These are phyloP conservation scores for Raphanus raphanistrum DNA, from an alignment of 345 rosid genomes.

Conservation along the genomic window DNA sequence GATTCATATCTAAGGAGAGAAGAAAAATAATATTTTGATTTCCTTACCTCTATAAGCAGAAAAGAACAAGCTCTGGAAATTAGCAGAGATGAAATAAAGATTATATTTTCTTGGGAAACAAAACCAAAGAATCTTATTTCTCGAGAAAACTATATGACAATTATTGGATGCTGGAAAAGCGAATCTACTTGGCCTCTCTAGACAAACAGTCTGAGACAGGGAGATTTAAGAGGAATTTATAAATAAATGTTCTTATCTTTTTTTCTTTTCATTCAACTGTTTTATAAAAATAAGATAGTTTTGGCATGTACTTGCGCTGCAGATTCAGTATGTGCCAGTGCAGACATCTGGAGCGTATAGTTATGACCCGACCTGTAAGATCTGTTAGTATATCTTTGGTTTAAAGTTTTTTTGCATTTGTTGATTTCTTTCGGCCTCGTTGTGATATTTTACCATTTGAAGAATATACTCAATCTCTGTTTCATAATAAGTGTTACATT, in stretches of 20 bases:
- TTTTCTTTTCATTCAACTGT: not conserved
- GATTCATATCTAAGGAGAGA: constrained; percentile 2
- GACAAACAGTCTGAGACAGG: constrained; percentile 40
- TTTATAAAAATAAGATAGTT: constrained; percentile 9
- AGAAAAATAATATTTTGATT: not conserved
- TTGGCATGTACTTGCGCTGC: constrained; percentile 28
- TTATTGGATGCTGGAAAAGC: constrained; percentile 38
- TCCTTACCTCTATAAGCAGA: constrained; percentile 32
- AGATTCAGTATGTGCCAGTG: constrained; percentile 21
- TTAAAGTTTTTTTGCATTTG: too few relatives aligned
- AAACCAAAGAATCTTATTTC: constrained; percentile 30
- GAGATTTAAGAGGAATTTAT: constrained; percentile 31
- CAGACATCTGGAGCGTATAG: constrained; percentile 24
- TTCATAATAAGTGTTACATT: too few relatives aligned
- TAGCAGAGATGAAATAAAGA: constrained; percentile 28
- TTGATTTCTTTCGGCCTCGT: too few relatives aligned
- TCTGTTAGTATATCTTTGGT: not conserved
- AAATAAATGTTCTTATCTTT: constrained; percentile 26
- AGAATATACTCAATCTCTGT: too few relatives aligned
- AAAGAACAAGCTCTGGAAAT: constrained; percentile 14
- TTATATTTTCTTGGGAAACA: constrained; percentile 19
- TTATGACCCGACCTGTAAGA: constrained; percentile 29
- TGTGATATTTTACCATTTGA: too few relatives aligned
- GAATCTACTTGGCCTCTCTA: constrained; percentile 40
- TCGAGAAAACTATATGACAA: constrained; percentile 36